phyloP scores from a whole-genome alignment of 2,329 filamentous ascomycete species.

The Aspergillus latus region DNA sequence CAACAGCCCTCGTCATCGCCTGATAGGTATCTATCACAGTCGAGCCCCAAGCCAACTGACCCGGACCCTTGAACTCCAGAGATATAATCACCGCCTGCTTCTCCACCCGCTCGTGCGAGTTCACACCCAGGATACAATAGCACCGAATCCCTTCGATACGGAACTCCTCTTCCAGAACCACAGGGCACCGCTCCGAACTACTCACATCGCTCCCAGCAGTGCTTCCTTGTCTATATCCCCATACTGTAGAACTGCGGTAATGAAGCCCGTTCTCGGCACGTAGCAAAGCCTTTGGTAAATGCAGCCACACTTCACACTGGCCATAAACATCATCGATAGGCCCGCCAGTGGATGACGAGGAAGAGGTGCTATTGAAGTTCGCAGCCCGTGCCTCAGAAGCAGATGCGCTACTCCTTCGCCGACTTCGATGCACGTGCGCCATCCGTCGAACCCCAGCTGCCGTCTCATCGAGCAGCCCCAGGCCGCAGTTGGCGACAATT shows the following conservation, averaged over 20 bases:
- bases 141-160: slow-evolving; percentile 46
- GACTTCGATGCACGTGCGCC: slow-evolving; percentile 31
- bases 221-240: slow-evolving; percentile 32
- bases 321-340: slow-evolving; percentile 34
- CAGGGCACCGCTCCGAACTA: slow-evolving; percentile 25
- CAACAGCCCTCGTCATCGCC: slow-evolving; percentile 39
- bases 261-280: slow-evolving; percentile 45
- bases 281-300: slow-evolving; percentile 47
- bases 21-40: slow-evolving; percentile 41
- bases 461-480: slow-evolving; percentile 39
- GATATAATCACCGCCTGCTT: slow-evolving; percentile 50
- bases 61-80: slow-evolving; percentile 37
- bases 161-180: slow-evolving; percentile 40
- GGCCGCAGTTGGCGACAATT: slow-evolving; percentile 35
- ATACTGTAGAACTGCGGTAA: slow-evolving; percentile 36
- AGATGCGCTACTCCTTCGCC: slow-evolving; percentile 26
- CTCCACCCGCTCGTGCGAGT: slow-evolving; percentile 53
- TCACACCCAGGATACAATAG: slow-evolving; percentile 53
- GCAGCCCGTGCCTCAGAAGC: slow-evolving; percentile 13
- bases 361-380: slow-evolving; percentile 10
- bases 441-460: slow-evolving; percentile 37
- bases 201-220: slow-evolving; percentile 12
- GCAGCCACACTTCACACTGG: slow-evolving; percentile 39
- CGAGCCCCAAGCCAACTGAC: slow-evolving; percentile 34
- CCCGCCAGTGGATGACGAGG: slow-evolving; percentile 13